Conservation (phyloP, 331 rosid species). For the Quercus tomentella region DNA sequence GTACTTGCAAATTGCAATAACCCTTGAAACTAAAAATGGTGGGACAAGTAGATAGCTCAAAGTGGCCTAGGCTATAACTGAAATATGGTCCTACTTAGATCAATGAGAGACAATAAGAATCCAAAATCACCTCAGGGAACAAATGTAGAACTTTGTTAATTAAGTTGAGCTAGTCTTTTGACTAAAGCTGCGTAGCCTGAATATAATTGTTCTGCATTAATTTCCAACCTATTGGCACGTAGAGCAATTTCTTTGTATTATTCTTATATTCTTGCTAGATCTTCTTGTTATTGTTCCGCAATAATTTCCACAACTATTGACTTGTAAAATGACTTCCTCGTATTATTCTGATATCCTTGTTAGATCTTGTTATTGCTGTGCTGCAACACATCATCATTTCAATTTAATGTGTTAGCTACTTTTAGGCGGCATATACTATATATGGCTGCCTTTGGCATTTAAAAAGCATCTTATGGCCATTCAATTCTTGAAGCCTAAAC, state of each 20-base stretch:
- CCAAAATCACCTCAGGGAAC: not conserved
- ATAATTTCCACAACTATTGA: not conserved
- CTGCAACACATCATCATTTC: not conserved
- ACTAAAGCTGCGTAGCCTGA: not conserved
- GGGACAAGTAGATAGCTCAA: not conserved
- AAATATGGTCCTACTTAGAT: not conserved
- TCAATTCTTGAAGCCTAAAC: not conserved
- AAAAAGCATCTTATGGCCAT: not conserved
- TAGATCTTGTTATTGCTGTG: not conserved
- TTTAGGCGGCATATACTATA: not conserved
- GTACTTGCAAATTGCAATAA: no score
- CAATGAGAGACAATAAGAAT: not conserved
- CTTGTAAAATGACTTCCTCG: not conserved
- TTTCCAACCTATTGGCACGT: not conserved
- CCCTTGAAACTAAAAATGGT: not conserved
- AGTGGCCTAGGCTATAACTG: not conserved
- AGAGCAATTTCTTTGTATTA: not conserved
- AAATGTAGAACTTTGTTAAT: not conserved
- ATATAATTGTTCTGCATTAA: slow-evolving; percentile 6
- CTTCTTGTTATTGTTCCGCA: no score
- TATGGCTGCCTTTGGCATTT: slow-evolving; percentile 4
- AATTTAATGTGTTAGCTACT: not conserved
- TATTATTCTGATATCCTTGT: not conserved
- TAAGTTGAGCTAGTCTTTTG: not conserved
- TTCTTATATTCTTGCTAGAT: not conserved